Evolutionary conservation across 163 green algal genomes (phyloP), one percentile per base, ranked within the genome.

Genomic region (Coccomyxa subellipsoidea): DNA sequence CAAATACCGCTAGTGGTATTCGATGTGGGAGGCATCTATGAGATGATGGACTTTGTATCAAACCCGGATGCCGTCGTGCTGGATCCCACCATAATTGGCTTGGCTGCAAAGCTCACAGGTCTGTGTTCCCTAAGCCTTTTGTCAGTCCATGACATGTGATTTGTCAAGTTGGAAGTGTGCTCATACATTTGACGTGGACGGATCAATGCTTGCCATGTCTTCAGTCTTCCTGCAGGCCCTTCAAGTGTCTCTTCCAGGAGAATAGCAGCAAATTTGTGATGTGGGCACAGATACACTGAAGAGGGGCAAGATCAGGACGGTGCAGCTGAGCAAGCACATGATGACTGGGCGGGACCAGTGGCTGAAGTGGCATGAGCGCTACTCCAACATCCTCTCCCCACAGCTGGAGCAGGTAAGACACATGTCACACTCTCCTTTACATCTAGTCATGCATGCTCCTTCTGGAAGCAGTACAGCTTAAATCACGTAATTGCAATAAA

Each of bases 21-120:
- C 70, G 77, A 86, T 54, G 82, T 86, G 47, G 82, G 82, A 6
- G 82, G 82, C 10, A 70, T 86, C 8, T 23, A 31, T 8, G 82
- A 83, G 69, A 81, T 86, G 69, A 25, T 86, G 36, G 69, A 83
- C 54, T n/a, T 29, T 37, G 29, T 29, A 27, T 0, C 32, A 31
- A 29, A 86, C 47, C 32, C 18, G 5, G 77, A 80, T 15, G 38
- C 38, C 8, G 59, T 86, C 66, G 37, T 85, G 8, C 23, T 29
- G 34, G 47, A 80, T 32, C 40, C 72, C 27, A 40, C 71, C 3
- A 8, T 36, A 0, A 15, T 27, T 7, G 71, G n/a, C 40, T 71
- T 84, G 4, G 7, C 29, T 34, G 47, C 10, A 18, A 80, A 80
- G 40, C 40, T 80, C 27, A 54, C 18, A 81, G 77, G 47, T 75